Evolutionary conservation across 192 early-diverging fungal species (phyloP).

Genomic region (Dimargaris cristalligena): DNA sequence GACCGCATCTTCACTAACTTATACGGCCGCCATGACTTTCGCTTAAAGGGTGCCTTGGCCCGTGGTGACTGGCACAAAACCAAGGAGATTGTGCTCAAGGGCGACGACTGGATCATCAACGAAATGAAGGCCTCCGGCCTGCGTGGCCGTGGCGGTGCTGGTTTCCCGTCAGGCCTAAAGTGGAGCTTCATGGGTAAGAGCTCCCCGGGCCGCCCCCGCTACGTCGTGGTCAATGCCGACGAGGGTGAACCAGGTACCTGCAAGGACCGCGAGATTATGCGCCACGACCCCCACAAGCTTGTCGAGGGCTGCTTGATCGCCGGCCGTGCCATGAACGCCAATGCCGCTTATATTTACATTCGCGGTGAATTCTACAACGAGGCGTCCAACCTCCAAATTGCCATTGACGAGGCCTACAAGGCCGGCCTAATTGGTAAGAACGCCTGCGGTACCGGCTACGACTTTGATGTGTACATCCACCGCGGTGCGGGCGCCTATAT

Average conservation of each 20-base stretch:
- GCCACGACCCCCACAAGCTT: slow-evolving; percentile 89
- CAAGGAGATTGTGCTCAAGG: slow-evolving; percentile 92
- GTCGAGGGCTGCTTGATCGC: slow-evolving; percentile 93
- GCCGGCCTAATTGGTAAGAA: slow-evolving; percentile 97
- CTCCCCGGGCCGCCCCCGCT: slow-evolving; percentile 68
- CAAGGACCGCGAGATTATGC: slow-evolving; percentile 94
- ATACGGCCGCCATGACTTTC: slow-evolving; percentile 82
- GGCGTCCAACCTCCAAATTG: slow-evolving; percentile 77
- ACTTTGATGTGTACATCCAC: slow-evolving; percentile 96
- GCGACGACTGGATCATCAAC: slow-evolving; percentile 92
- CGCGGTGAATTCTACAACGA: slow-evolving; percentile 96
- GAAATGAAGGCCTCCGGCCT: slow-evolving; percentile 93
- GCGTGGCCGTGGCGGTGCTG: slow-evolving; percentile 89
- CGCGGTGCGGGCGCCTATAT: slow-evolving; percentile 96
- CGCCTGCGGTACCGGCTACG: slow-evolving; percentile 87
- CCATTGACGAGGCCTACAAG: slow-evolving; percentile 96
- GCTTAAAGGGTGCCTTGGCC: slow-evolving; percentile 75
- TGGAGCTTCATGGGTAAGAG: slow-evolving; percentile 99
- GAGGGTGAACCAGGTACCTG: slow-evolving; percentile 98
- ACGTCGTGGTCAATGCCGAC: slow-evolving; percentile 94
- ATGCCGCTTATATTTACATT: slow-evolving; percentile 95
- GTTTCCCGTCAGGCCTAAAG: slow-evolving; percentile 95
- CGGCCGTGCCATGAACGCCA: slow-evolving; percentile 92
- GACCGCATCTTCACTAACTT: slow-evolving; percentile 98
- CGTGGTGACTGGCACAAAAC: slow-evolving; percentile 99